These are phyloP conservation scores for Xerocomellus chrysenteron DNA, from an alignment of 768 basidiomycete genomes.

Conservation along the genomic window DNA sequence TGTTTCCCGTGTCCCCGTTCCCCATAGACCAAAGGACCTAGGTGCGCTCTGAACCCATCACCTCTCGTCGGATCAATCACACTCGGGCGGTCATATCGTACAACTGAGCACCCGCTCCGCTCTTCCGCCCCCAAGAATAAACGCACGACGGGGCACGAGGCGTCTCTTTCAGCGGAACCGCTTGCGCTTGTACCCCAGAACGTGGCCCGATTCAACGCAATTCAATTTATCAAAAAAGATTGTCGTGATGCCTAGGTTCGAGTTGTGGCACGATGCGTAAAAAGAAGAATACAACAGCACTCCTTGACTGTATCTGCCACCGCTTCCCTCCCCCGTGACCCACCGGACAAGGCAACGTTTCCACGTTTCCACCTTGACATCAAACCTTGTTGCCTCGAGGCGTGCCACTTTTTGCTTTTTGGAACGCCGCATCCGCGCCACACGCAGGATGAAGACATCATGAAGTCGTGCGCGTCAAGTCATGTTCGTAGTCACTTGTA, in stretches of 20 bases:
- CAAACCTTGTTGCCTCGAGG: constrained; percentile 33
- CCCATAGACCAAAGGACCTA: not conserved
- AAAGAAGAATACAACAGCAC: constrained; percentile 2
- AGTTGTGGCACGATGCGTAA: not conserved
- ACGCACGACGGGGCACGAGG: not conserved
- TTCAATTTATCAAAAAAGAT: not conserved
- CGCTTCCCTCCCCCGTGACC: constrained; percentile 14
- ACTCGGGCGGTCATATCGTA: not conserved
- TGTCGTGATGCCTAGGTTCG: not conserved
- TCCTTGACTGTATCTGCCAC: constrained; percentile 10
- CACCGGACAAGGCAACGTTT: constrained; percentile 1
- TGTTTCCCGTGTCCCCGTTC: not conserved
- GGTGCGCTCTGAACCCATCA: not conserved
- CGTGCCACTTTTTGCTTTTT: constrained; percentile 9
- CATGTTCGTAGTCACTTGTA: not conserved
- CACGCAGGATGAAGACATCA: constrained; percentile 7
- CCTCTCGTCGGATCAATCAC: constrained; percentile 13
- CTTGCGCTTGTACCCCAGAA: constrained; percentile 25
- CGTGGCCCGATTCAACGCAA: constrained; percentile 14
- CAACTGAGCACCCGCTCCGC: not conserved
- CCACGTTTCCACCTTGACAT: constrained; percentile 13
- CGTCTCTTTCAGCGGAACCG: constrained; percentile 18
- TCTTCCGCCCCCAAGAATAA: not conserved
- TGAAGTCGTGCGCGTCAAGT: not conserved
- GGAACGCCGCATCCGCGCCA: constrained; percentile 15